Percentiles rank a stretch among this genome's conserved stretches.
Conservation (phyloP, 164 flowering plant genomes). For the Saururus chinensis region DNA sequence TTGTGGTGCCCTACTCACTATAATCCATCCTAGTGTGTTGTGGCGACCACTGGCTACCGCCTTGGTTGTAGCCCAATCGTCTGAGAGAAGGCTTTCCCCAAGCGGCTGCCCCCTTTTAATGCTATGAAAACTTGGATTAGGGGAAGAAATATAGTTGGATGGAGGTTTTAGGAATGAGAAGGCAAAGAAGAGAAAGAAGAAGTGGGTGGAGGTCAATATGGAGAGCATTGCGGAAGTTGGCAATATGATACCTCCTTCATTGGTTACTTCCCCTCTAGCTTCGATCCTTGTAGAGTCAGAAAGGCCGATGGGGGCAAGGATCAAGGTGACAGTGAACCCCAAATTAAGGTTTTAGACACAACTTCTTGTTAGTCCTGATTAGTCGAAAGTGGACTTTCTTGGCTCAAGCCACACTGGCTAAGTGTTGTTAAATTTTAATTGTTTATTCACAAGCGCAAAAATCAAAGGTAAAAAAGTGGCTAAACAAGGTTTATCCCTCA, state of each 20-base stretch:
- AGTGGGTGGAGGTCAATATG: background rate
- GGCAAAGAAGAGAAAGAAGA: constrained; percentile 2
- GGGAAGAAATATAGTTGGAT: no score
- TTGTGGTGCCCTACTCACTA: no score
- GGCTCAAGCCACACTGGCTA: constrained; percentile 62
- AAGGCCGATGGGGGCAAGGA: background rate
- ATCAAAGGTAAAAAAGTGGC: no score
- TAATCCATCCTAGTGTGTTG: no score
- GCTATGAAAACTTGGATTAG: no score
- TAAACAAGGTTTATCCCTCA: no score
- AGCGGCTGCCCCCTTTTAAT: no score
- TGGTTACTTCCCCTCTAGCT: constrained; percentile 15
- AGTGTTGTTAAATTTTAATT: no score
- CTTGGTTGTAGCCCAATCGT: no score
- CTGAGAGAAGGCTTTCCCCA: no score
- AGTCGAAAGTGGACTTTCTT: constrained; percentile 43
- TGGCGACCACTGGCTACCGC: no score
- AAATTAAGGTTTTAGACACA: constrained; percentile 7
- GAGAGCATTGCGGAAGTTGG: constrained; percentile 1
- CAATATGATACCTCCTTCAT: constrained; percentile 6
- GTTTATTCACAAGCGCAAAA: no score
- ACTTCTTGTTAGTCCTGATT: constrained; percentile 49
- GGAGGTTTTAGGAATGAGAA: background rate
- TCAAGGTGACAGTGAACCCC: background rate
- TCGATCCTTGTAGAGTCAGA: background rate